These are phyloP conservation scores for Malassezia cuniculi DNA, from an alignment of 1,284 basidiomycete species.

Conservation along the genomic window DNA sequence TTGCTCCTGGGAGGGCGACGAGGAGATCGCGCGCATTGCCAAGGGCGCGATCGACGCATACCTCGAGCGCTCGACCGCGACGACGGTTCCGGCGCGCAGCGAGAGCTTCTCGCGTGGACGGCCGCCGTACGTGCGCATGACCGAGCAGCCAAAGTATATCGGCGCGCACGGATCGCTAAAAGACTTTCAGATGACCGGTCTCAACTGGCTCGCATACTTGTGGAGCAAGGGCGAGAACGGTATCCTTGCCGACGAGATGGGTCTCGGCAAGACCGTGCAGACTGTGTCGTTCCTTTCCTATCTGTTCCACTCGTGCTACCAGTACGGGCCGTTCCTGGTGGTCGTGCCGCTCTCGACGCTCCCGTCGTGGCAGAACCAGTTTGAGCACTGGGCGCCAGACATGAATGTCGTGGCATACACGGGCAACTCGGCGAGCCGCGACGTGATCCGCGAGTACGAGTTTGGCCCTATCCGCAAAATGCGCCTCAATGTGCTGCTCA, in stretches of 20 bases:
- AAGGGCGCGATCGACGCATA: slow-evolving; percentile 65
- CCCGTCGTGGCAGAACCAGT: slow-evolving; percentile 96
- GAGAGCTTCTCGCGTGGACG: slow-evolving; percentile 58
- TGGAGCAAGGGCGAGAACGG: slow-evolving; percentile 93
- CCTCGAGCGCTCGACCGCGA: slow-evolving; percentile 62
- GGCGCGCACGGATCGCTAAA: slow-evolving; percentile 61
- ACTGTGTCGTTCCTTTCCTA: slow-evolving; percentile 93
- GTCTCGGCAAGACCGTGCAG: slow-evolving; percentile 91
- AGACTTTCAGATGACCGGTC: slow-evolving; percentile 92
- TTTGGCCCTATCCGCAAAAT: slow-evolving; percentile 65
- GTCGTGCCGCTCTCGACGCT: slow-evolving; percentile 96
- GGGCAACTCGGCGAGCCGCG: slow-evolving; percentile 74
- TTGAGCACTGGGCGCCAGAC: slow-evolving; percentile 87
- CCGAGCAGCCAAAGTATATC: slow-evolving; percentile 81
- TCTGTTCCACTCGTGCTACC: slow-evolving; percentile 81
- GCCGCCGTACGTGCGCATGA: slow-evolving; percentile 72
- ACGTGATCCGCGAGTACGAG: slow-evolving; percentile 69
- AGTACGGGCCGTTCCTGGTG: slow-evolving; percentile 88
- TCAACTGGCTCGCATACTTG: slow-evolving; percentile 94
- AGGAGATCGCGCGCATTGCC: slow-evolving; percentile 56
- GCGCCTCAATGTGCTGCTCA: slow-evolving; percentile 87
- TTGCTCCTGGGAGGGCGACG: slow-evolving; percentile 77
- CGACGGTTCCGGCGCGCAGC: slow-evolving; percentile 77
- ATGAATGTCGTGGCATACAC: slow-evolving; percentile 82
- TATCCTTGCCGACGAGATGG: slow-evolving; percentile 98